A percentile compares a stretch with the other conserved stretches of the same genome.
Evolutionary conservation across 202 grass and related monocot genomes (phyloP).

Genomic region (Eragrostis tef): DNA sequence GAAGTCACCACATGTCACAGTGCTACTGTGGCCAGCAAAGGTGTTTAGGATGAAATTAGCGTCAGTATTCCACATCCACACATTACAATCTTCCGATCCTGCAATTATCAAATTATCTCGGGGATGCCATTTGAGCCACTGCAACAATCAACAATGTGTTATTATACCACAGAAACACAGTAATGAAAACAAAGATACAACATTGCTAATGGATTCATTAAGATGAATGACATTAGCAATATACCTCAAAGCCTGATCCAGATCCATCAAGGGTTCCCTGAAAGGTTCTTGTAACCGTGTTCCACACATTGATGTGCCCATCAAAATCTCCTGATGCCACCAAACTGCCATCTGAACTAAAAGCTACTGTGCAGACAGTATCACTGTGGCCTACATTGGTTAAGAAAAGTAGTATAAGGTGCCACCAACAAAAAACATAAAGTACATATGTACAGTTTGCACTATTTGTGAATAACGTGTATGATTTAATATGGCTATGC

Average conservation of each 20-base stretch:
- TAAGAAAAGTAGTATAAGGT: too few relatives aligned
- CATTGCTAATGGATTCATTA: too few relatives aligned
- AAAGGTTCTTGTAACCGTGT: slow-evolving; percentile 54
- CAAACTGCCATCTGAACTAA: slow-evolving; percentile 88
- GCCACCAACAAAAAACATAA: neutral
- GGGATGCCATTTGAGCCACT: slow-evolving; percentile 97
- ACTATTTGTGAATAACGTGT: too few relatives aligned
- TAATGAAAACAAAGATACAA: neutral
- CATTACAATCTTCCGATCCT: slow-evolving; percentile 79
- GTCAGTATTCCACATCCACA: slow-evolving; percentile 93
- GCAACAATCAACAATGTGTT: neutral
- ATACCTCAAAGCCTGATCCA: slow-evolving; percentile 76
- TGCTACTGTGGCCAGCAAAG: slow-evolving; percentile 78
- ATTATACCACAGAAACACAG: neutral
- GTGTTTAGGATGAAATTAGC: slow-evolving; percentile 58
- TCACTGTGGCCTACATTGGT: slow-evolving; percentile 65
- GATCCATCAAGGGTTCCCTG: slow-evolving; percentile 79
- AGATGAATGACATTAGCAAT: neutral
- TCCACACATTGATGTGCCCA: slow-evolving; percentile 76
- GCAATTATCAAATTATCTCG: slow-evolving; percentile 76
- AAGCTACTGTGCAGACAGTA: slow-evolving; percentile 66
- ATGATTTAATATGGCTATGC: too few relatives aligned
- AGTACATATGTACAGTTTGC: too few relatives aligned
- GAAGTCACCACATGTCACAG: slow-evolving; percentile 83
- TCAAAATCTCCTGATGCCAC: slow-evolving; percentile 81